These are phyloP conservation scores for Beauveria sp. DNA, from an alignment of 2,329 filamentous ascomycete species.

Conservation along the genomic window DNA sequence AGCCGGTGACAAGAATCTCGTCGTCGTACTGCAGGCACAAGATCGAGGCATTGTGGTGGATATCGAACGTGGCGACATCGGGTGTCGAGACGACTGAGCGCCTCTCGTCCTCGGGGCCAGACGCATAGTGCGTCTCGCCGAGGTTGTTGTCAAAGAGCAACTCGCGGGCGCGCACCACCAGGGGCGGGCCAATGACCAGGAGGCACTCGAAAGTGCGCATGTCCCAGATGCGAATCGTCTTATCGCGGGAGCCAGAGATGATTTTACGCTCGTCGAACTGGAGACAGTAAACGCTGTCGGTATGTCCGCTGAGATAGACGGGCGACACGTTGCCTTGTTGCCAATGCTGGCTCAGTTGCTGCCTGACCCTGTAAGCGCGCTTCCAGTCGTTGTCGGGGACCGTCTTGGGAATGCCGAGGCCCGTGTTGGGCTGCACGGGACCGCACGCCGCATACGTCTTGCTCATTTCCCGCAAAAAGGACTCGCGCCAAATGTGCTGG, in stretches of 20 bases:
- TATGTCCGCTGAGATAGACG: constrained; percentile 86
- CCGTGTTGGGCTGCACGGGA: constrained; percentile 44
- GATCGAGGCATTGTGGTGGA: constrained; percentile 85
- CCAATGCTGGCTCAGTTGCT: constrained; percentile 73
- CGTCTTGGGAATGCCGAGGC: constrained; percentile 48
- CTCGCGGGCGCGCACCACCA: constrained; percentile 47
- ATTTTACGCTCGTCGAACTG: constrained; percentile 99
- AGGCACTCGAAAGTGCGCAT: constrained; percentile 80
- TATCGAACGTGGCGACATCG: constrained; percentile 47
- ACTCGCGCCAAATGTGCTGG: constrained; percentile 56
- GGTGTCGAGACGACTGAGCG: constrained; percentile 41
- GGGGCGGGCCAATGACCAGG: constrained; percentile 76
- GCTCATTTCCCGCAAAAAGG: constrained; percentile 54
- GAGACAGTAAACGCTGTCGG: constrained; percentile 93
- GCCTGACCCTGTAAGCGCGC: constrained; percentile 70
- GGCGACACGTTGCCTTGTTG: constrained; percentile 67
- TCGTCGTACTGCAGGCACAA: constrained; percentile 93
- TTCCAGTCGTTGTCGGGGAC: constrained; percentile 71
- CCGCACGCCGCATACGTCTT: constrained; percentile 51
- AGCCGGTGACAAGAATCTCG: constrained; percentile 87
- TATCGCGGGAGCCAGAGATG: constrained; percentile 91
- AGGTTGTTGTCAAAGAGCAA: constrained; percentile 46
- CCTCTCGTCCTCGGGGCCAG: constrained; percentile 40
- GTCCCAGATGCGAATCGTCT: constrained; percentile 94
- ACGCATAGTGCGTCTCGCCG: constrained; percentile 47